These are phyloP conservation scores for Suillus clintonianus DNA, from an alignment of 768 basidiomycete genomes.

Conservation along the genomic window DNA sequence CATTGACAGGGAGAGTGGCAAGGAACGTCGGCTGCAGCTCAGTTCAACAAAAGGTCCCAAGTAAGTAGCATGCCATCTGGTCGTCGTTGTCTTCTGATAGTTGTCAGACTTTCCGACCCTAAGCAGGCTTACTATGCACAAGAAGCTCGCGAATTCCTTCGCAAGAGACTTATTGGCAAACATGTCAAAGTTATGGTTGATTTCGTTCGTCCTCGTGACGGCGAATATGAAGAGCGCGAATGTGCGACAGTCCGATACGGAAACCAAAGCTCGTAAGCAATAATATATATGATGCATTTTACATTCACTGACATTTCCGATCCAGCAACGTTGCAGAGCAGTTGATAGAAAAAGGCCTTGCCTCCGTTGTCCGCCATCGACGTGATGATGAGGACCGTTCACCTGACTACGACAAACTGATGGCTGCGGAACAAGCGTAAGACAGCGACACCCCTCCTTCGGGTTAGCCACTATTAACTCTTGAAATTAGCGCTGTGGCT, in stretches of 20 bases:
- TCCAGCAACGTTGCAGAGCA: slow-evolving; percentile 88
- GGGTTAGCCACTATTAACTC: slow-evolving; percentile 1
- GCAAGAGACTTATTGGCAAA: slow-evolving; percentile 92
- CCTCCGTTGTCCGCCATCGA: slow-evolving; percentile 87
- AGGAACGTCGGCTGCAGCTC: slow-evolving; percentile 83
- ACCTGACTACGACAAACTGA: slow-evolving; percentile 93
- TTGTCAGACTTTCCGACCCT: slow-evolving; percentile 72
- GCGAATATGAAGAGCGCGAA: slow-evolving; percentile 92
- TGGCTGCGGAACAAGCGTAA: slow-evolving; percentile 91
- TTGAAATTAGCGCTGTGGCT: slow-evolving; percentile 60
- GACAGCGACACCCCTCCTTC: slow-evolving; percentile 28
- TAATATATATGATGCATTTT: not conserved
- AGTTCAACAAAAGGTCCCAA: slow-evolving; percentile 88
- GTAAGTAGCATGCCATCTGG: slow-evolving; percentile 40
- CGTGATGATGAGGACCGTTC: slow-evolving; percentile 96
- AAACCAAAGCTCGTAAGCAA: slow-evolving; percentile 69
- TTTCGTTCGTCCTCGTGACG: slow-evolving; percentile 88
- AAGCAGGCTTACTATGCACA: slow-evolving; percentile 86
- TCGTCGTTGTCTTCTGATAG: slow-evolving; percentile 5
- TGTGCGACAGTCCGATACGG: slow-evolving; percentile 89
- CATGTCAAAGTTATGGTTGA: slow-evolving; percentile 81
- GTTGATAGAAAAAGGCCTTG: slow-evolving; percentile 90
- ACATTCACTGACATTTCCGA: slow-evolving; percentile 9
- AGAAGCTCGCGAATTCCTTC: slow-evolving; percentile 91
- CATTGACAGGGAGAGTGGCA: slow-evolving; percentile 65